Evolutionary conservation across 306 rosid species (phyloP), one percentile per base, ranked within the genome.

Genomic region (Argentina anserina): DNA sequence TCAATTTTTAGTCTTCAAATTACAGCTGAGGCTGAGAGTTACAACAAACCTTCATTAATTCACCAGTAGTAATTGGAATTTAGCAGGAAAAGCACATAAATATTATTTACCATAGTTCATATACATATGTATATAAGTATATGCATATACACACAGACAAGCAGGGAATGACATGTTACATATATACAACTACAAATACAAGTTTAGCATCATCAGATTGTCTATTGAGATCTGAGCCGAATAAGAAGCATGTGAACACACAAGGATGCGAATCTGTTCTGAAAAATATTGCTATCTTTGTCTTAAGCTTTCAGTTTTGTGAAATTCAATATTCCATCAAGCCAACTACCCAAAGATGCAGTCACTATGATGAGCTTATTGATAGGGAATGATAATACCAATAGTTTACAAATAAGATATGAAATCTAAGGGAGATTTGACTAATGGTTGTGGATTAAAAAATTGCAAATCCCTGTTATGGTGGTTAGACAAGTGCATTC

Each of bases 291-390:
- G 47, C 31, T 39, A 25, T 43, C 21, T 56, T 70, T 52, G 72
- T 77, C 76, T 25, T 46, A 56, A 8, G 63, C 46, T 23, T 42
- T 45, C 37, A 72, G 65, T 69, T 65, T 58, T 66, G 4, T 46
- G 55, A 5, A 36, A 4, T 46, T 40, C 60, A 65, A 28, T 40
- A 43, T 23, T 18, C 72, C 72, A 68, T 33, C 52, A 23, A 15
- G 33, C 63, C 69, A 64, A 33, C 5, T n/a, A n/a, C n/a, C n/a
- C n/a, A 33, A 29, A 2, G 42, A 2, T 55, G 47, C 20, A 71
- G 60, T 76, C 72, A 25, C 39, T 52, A 37, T 43, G 42, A 41
- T 64, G 53, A 12, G 31, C 64, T 50, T 14, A 34, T 36, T 63
- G 29, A 70, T 53, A 21, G 37, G 45, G 41, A 61, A 61, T 61